Evolutionary conservation across 2,329 filamentous ascomycete species (phyloP).

Genomic region (Claviceps humidiphila): DNA sequence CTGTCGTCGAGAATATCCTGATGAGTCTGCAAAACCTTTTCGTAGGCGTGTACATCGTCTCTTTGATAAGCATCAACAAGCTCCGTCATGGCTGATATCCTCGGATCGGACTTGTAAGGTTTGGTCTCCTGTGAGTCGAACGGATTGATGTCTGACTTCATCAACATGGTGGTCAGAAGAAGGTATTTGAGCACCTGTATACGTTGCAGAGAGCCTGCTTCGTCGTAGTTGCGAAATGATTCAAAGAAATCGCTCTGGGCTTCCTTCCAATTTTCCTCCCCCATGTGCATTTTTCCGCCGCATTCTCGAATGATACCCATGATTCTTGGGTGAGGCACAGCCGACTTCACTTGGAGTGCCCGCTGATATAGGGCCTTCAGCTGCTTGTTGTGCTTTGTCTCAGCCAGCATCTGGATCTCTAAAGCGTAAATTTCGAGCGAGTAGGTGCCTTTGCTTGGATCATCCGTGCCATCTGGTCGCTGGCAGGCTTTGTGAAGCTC

Average conservation of each 20-base stretch:
- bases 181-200: conserved; percentile 98
- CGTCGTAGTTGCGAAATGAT: conserved; percentile 97
- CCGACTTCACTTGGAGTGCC: conserved; percentile 85
- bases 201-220: conserved; percentile 87
- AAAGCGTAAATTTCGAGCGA: conserved; percentile 90
- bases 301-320: conserved; percentile 99
- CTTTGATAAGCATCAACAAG: conserved; percentile 93
- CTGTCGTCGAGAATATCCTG: conserved; percentile 80
- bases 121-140: conserved; percentile 99
- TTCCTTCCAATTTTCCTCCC: conserved; percentile 97
- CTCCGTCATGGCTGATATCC: conserved; percentile 94
- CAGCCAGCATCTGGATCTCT: conserved; percentile 97
- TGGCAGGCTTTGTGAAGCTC: conserved; percentile 87
- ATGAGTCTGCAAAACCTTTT: conserved; percentile 75
- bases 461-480: conserved; percentile 71
- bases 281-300: conserved; percentile 99
- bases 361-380: conserved; percentile 86
- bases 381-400: conserved; percentile 94
- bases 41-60: conserved; percentile 86
- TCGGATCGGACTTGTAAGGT: conserved; percentile 89
- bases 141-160: conserved; percentile 96
- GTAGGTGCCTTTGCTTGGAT: conserved; percentile 93
- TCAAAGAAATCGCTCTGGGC: conserved; percentile 98
- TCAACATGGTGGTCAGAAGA: conserved; percentile 92
- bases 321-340: conserved; percentile 94